Conservation (phyloP, 1,284 basidiomycete genomes). For the Tylopilus orsonianus region DNA sequence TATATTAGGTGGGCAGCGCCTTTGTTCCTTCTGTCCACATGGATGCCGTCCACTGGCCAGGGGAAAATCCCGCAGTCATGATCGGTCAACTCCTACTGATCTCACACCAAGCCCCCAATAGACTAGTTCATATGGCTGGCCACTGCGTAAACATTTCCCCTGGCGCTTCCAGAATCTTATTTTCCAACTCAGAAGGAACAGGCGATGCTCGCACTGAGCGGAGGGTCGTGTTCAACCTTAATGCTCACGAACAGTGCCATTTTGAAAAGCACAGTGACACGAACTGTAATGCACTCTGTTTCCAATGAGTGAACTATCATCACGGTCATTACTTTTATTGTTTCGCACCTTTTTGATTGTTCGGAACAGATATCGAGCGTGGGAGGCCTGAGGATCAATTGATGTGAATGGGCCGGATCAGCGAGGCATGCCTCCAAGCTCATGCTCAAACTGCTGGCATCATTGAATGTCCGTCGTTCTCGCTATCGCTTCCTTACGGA, state of each 20-base stretch:
- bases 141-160: slow-evolving; percentile 1
- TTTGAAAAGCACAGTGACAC: neutral
- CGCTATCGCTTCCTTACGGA: slow-evolving; percentile 14
- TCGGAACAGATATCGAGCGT: slow-evolving; percentile 6
- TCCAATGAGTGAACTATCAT: neutral
- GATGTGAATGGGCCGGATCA: slow-evolving; percentile 1
- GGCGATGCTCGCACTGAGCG: neutral
- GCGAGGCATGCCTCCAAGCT: neutral
- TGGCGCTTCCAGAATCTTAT: neutral
- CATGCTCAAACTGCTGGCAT: neutral
- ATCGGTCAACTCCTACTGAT: neutral
- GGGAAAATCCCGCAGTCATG: neutral
- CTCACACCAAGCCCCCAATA: neutral
- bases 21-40: too few species aligned
- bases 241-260: neutral
- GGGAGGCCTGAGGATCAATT: slow-evolving; percentile 5
- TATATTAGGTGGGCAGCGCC: too few species aligned
- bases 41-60: slow-evolving; percentile 1
- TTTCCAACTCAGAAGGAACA: neutral
- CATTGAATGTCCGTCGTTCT: slow-evolving; percentile 25
- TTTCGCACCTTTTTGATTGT: neutral
- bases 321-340: slow-evolving; percentile 3
- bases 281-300: neutral
- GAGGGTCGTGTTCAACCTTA: neutral
- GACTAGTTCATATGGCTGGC: neutral